Evolutionary conservation across 2,329 filamentous ascomycete species (phyloP).

Genomic region (Botrytis fragariae): DNA sequence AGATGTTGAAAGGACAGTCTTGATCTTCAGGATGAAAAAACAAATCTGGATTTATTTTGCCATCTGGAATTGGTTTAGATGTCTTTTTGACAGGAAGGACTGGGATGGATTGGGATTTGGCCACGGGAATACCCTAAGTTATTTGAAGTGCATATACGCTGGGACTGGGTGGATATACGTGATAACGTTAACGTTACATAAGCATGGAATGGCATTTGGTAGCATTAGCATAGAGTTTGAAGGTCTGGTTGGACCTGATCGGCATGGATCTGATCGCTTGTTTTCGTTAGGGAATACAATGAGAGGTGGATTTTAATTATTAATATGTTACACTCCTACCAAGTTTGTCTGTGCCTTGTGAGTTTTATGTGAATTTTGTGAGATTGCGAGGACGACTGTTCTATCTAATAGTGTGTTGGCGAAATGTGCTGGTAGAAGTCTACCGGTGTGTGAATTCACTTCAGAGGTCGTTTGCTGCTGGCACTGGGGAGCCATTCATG

Average conservation of each 20-base stretch:
- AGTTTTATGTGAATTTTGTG: neutral
- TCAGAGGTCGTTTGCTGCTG: neutral
- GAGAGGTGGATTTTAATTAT: conserved; percentile 19
- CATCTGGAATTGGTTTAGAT: conserved; percentile 12
- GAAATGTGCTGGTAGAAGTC: neutral
- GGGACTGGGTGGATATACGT: neutral
- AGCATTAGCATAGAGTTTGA: conserved; percentile 3
- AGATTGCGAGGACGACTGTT: neutral
- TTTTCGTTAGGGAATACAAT: neutral
- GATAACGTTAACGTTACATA: conserved; percentile 12
- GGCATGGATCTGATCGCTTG: neutral
- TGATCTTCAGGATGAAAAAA: conserved; percentile 11
- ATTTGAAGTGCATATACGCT: neutral
- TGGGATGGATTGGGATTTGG: neutral
- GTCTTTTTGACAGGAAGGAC: conserved; percentile 14
- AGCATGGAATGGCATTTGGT: conserved; percentile 18
- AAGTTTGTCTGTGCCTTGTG: neutral
- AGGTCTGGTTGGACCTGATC: conserved; percentile 1
- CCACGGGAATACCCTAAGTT: conserved; percentile 9
- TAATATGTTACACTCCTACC: conserved; percentile 15
- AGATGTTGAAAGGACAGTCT: conserved; percentile 1
- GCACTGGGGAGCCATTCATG: fast-evolving
- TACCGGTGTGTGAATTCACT: neutral
- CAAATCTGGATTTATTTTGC: conserved; percentile 16
- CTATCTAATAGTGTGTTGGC: neutral